Percentiles rank a stretch among this genome's conserved stretches.
phyloP scores from a whole-genome alignment of 805 yeast genomes.

The Metschnikowia bowlesiae region DNA sequence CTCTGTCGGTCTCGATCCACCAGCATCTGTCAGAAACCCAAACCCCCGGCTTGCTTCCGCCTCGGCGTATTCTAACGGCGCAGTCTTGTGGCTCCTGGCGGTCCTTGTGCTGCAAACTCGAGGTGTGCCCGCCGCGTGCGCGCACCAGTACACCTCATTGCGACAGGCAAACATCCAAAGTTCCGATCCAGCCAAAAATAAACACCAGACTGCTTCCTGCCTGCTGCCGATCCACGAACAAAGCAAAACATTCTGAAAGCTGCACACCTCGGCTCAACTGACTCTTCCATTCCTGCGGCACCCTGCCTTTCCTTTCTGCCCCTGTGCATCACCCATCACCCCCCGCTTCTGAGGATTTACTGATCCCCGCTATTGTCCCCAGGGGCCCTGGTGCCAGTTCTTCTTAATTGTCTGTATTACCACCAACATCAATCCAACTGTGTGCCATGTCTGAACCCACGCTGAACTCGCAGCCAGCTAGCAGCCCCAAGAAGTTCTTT shows the following conservation, averaged over 20 bases:
- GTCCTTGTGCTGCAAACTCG: background rate
- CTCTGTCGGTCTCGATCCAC: no score
- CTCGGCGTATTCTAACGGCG: background rate
- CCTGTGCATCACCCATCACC: background rate
- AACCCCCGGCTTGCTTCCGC: no score
- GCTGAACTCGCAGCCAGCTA: conserved; percentile 1
- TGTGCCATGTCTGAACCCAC: conserved; percentile 2
- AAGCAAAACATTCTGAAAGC: background rate
- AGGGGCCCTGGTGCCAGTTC: background rate
- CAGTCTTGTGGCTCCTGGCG: background rate
- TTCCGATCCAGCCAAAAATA: background rate
- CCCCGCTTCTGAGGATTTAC: background rate
- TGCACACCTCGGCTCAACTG: background rate
- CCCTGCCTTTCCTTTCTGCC: no score
- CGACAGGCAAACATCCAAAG: conserved; percentile 2
- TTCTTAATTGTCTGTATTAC: background rate
- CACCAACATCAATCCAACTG: background rate
- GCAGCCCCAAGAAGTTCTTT: conserved; percentile 18
- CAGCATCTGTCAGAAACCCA: no score
- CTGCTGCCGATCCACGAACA: background rate
- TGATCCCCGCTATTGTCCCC: background rate
- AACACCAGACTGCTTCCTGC: background rate
- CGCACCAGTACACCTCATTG: background rate
- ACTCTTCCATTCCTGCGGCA: background rate
- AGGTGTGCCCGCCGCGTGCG: background rate